Evolutionary conservation across 2,329 filamentous ascomycete species (phyloP).

Genomic region (Trichoderma sp.): DNA sequence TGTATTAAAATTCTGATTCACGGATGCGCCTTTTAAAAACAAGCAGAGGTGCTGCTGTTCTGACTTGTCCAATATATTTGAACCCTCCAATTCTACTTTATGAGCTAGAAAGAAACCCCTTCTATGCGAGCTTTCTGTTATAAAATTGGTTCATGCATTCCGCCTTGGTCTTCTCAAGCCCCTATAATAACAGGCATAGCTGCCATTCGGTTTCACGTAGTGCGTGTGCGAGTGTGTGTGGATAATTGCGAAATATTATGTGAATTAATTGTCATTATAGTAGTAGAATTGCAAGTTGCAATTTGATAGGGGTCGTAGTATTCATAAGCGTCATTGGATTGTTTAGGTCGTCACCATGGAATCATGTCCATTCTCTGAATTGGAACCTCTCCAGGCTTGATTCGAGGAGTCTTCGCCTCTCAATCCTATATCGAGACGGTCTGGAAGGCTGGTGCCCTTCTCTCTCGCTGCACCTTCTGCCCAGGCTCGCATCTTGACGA

Average conservation of each 20-base stretch:
- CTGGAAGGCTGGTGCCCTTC: conserved; percentile 32
- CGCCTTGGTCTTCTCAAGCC: neutral
- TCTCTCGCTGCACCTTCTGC: conserved; percentile 63
- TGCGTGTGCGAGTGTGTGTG: neutral
- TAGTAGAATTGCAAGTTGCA: neutral
- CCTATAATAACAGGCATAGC: neutral
- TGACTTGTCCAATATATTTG: neutral
- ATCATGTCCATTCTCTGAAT: conserved; percentile 44
- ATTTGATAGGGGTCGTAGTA: neutral
- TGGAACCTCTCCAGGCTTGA: conserved; percentile 25
- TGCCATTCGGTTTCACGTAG: neutral
- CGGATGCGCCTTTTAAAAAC: neutral
- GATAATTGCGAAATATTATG: neutral
- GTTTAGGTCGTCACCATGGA: conserved; percentile 52
- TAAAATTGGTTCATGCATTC: neutral
- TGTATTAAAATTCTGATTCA: neutral
- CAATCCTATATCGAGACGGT: conserved; percentile 38
- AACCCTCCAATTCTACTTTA: neutral
- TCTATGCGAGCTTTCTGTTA: neutral
- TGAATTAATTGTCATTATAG: neutral
- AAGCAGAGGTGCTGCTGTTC: neutral
- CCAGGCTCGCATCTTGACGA: conserved; percentile 83
- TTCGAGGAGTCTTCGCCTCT: conserved; percentile 36
- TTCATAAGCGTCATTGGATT: neutral
- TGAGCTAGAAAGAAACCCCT: neutral